Evolutionary conservation across 192 early-diverging fungal genomes (phyloP).

Genomic region (Coemansia sp.): DNA sequence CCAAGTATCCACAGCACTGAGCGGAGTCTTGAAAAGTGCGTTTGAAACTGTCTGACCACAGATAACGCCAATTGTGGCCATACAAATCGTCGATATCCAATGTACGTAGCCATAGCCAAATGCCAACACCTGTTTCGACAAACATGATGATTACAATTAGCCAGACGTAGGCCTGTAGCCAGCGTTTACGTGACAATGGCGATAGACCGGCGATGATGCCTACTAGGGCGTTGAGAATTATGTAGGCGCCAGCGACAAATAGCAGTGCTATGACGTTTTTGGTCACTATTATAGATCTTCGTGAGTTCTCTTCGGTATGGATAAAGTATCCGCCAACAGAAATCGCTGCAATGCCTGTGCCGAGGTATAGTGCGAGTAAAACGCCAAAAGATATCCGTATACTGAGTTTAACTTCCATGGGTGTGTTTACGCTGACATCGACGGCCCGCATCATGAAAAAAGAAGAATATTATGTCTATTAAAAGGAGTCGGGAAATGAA

Average conservation of each 20-base stretch:
- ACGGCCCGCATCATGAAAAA: slow-evolving; percentile 12
- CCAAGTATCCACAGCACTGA: slow-evolving; percentile 46
- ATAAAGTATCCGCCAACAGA: slow-evolving; percentile 33
- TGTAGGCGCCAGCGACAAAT: slow-evolving; percentile 31
- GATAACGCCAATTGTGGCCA: slow-evolving; percentile 45
- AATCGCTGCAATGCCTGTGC: slow-evolving; percentile 31
- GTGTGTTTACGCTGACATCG: slow-evolving; percentile 16
- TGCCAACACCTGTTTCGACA: slow-evolving; percentile 31
- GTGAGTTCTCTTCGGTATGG: slow-evolving; percentile 15
- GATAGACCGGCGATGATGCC: slow-evolving; percentile 34
- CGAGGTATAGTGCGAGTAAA: slow-evolving; percentile 29
- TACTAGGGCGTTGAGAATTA: slow-evolving; percentile 16
- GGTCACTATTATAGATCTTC: slow-evolving; percentile 34
- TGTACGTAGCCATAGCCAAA: slow-evolving; percentile 49
- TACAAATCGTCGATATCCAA: slow-evolving; percentile 40
- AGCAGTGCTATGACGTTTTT: slow-evolving; percentile 30
- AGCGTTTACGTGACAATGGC: slow-evolving; percentile 39
- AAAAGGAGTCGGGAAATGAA: neutral
- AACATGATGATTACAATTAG: slow-evolving; percentile 18
- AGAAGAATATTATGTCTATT: neutral
- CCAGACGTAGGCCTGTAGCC: slow-evolving; percentile 26
- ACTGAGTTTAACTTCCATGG: slow-evolving; percentile 26
- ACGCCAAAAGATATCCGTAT: slow-evolving; percentile 22
- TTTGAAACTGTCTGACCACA: slow-evolving; percentile 36
- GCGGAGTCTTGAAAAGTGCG: slow-evolving; percentile 31